Conservation (phyloP, 2,329 filamentous ascomycete species). For the Keithomyces neogunnii region DNA sequence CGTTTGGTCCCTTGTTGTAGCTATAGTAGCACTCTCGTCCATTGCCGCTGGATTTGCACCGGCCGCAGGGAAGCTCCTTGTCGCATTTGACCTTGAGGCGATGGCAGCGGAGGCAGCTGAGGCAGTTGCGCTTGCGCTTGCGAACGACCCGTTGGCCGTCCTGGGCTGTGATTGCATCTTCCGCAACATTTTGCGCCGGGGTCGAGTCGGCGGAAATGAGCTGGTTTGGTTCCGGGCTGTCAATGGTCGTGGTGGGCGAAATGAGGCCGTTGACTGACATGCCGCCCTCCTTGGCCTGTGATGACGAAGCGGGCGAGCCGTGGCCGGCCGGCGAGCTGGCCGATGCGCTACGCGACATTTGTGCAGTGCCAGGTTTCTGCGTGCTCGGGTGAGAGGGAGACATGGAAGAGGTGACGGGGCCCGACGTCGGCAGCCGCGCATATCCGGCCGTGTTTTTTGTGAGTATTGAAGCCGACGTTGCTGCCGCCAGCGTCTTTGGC, state of each 20-base stretch:
- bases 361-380: not conserved
- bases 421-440: not conserved
- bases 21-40: constrained; percentile 27
- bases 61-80: constrained; percentile 26
- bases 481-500: not conserved
- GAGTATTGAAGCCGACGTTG: not conserved
- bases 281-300: constrained; percentile 9
- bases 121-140: constrained; percentile 27
- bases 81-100: constrained; percentile 30
- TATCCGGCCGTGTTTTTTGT: not conserved
- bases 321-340: not conserved
- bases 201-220: constrained; percentile 6
- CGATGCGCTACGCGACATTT: not conserved
- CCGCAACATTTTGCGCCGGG: constrained; percentile 2
- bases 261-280: constrained; percentile 17
- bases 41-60: constrained; percentile 25
- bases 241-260: constrained; percentile 19
- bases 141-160: constrained; percentile 19
- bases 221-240: constrained; percentile 17
- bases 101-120: constrained; percentile 27
- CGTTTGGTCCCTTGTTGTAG: constrained; percentile 27
- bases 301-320: constrained; percentile 2
- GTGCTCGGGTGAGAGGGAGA: not conserved
- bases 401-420: not conserved
- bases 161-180: constrained; percentile 1